Base-by-base conservation (phyloP, 2,329 filamentous ascomycete genomes). In the Fusarium kyushuense region DNA sequence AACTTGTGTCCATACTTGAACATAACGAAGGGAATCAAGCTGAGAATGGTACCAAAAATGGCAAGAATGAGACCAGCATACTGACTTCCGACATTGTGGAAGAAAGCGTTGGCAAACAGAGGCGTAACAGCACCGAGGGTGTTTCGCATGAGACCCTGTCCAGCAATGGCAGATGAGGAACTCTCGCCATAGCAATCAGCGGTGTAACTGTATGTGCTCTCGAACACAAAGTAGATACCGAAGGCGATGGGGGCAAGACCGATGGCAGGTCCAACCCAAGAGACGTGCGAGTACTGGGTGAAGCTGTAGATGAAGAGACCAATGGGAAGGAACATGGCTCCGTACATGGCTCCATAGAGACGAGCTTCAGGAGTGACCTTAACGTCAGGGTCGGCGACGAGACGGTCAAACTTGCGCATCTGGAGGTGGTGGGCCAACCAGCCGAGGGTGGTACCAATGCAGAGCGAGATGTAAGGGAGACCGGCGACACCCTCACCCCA, bases 301-400 rank as follows among this genome's bases (percentile, higher is more conserved):
- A 70, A 70, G 35, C 68, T 70, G 45, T 70, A 70, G 47, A 70
- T 70, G 64, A 70, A 70, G 5, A 70, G 59, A 0, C 68, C 68
- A 5, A 70, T 65, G 17, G 68, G 68, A 7, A 70, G 56, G 54
- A 70, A 70, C n/a, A 70, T 40, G 8, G 68, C 68, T 29, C 68
- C 68, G 13, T 65, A 70, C 68, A 70, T 70, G 21, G 68, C 68
- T 17, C 68, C 68, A 12, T 70, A 70, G 10, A 70, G 67, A 16
- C 68, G 68, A 3, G 68, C 68, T 19, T 70, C 68, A 4, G 68
- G 68, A 1, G 68, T 70, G n/a, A 70, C 67, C 33, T 65, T 70
- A 54, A 70, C 10, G 36, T 65, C 52, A 16, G 67, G 60, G 6
- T 70, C 67, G 14, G 54, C 52, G 2, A 70, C 56, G 14, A 70